Evolutionary conservation across 805 yeast species (phyloP), one percentile per base, ranked within the genome.

Genomic region (Teunomyces tritomae): DNA sequence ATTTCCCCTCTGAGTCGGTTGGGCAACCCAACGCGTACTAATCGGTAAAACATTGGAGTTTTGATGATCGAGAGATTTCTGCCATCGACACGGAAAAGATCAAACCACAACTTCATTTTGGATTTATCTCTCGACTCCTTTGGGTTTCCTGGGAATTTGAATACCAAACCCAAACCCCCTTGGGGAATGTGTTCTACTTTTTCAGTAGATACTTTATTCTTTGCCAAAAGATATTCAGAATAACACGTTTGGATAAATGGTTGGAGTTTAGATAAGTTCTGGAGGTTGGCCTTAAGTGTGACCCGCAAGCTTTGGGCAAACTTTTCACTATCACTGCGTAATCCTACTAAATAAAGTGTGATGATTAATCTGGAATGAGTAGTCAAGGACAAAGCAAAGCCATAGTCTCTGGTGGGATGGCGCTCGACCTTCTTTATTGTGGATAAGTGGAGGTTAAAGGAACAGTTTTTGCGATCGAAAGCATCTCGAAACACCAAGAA

Each of bases 41-140:
- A 77, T 59, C 87, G 87, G 64, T 84, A 87, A 60, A 89, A 95
- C 60, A 83, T 80, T 33, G 83, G 88, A 47, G 86, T 88, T 42
- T 83, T 79, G 1, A 88, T 76, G 14, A 92, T 57, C 0, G 95
- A 83, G 44, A 94, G 69, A 58, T 91, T 90, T 42, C 96, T 76
- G 27, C 99, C 99, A 58, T 90, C 85, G 14, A 80, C 79, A 48
- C 85, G 76, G 63, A 91, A 87, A 58, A 87, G 86, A 59, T 92
- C 97, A 61, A 88, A 89, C 99, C 99, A 94, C 46, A 90, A 72
- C 57, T 92, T 84, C 79, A 92, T 80, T 55, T 91, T 92, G 4
- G 90, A 75, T 56, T 88, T 85, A 60, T 92, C 97, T 46, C 89
- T 80, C 44, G 82, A 70, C 50, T 83, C 83, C 50, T 78, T 79